Percentiles rank a stretch among this genome's conserved stretches.
Conservation (phyloP, 2,329 filamentous ascomycete genomes). For the Fusarium graminum region DNA sequence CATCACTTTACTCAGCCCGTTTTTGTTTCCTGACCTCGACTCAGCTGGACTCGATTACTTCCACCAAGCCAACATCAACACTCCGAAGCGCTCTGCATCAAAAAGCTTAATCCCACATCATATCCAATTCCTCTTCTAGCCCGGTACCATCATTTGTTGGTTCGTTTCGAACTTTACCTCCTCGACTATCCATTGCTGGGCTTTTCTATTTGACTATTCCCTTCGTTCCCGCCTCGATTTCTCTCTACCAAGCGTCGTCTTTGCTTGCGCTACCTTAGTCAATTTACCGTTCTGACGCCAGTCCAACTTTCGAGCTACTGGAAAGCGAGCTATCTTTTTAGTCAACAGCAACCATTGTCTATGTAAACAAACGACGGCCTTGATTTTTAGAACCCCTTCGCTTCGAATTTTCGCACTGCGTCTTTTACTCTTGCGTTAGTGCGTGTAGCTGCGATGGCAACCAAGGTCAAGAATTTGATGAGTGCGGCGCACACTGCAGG, state of each 20-base stretch:
- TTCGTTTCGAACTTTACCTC: slow-evolving; percentile 28
- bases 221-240: slow-evolving; percentile 24
- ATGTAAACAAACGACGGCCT: slow-evolving; percentile 46
- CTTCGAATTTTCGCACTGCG: slow-evolving; percentile 1
- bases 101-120: slow-evolving; percentile 35
- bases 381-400: slow-evolving; percentile 15
- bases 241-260: slow-evolving; percentile 15
- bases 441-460: slow-evolving; percentile 59
- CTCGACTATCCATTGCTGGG: slow-evolving; percentile 33
- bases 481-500: slow-evolving; percentile 84
- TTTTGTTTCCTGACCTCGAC: slow-evolving; percentile 17
- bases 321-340: slow-evolving; percentile 35
- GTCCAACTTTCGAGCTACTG: slow-evolving; percentile 31
- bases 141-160: slow-evolving; percentile 23
- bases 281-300: slow-evolving; percentile 31
- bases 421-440: slow-evolving; percentile 14
- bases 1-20: slow-evolving; percentile 23
- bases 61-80: slow-evolving; percentile 4
- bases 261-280: slow-evolving; percentile 23
- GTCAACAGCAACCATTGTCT: slow-evolving; percentile 36
- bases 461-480: slow-evolving; percentile 69
- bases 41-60: slow-evolving; percentile 5
- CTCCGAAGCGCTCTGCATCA: slow-evolving; percentile 12
- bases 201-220: slow-evolving; percentile 15
- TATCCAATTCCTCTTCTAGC: slow-evolving; percentile 14